Percentiles rank a stretch among this genome's conserved stretches.
Conservation (phyloP, 2,329 filamentous ascomycete genomes). For the Eurotiales sp. region DNA sequence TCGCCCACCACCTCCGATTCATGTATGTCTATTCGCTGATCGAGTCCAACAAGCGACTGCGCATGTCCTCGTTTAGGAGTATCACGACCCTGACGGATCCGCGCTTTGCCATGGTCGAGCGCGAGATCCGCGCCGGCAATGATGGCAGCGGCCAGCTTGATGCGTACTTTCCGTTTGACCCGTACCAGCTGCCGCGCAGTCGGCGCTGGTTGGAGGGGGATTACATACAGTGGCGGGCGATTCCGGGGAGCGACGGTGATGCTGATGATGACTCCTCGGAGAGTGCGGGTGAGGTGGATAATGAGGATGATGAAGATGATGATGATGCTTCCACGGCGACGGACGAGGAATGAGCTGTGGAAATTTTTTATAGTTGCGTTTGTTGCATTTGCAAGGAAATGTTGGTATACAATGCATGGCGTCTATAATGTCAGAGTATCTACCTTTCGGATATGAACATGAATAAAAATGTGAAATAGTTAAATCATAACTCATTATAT, state of each 20-base stretch:
- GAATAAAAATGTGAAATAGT: conserved; percentile 1
- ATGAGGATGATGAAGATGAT: conserved; percentile 39
- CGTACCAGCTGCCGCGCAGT: conserved; percentile 84
- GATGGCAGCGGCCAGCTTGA: conserved; percentile 83
- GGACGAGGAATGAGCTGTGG: conserved; percentile 12
- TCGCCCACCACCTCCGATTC: conserved; percentile 79
- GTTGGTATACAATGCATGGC: too few relatives aligned
- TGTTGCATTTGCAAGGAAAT: too few relatives aligned
- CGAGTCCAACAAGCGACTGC: conserved; percentile 86
- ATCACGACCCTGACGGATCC: conserved; percentile 35
- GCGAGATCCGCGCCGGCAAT: conserved; percentile 57
- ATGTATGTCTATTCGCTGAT: conserved; percentile 86
- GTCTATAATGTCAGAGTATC: too few relatives aligned
- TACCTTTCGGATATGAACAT: too few relatives aligned
- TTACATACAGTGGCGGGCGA: conserved; percentile 75
- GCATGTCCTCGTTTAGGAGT: conserved; percentile 64
- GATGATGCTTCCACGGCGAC: conserved; percentile 28
- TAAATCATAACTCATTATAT: too few relatives aligned
- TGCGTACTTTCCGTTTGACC: conserved; percentile 95
- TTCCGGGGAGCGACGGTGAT: conserved; percentile 64
- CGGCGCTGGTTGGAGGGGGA: conserved; percentile 82
- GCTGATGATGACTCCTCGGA: conserved; percentile 43
- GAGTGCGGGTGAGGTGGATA: conserved; percentile 28
- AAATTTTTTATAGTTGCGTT: too few relatives aligned
- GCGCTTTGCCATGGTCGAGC: conserved; percentile 44